Evolutionary conservation across 2,329 filamentous ascomycete genomes (phyloP), one percentile per base, ranked within the genome.

Genomic region (Corynespora cassiicola): DNA sequence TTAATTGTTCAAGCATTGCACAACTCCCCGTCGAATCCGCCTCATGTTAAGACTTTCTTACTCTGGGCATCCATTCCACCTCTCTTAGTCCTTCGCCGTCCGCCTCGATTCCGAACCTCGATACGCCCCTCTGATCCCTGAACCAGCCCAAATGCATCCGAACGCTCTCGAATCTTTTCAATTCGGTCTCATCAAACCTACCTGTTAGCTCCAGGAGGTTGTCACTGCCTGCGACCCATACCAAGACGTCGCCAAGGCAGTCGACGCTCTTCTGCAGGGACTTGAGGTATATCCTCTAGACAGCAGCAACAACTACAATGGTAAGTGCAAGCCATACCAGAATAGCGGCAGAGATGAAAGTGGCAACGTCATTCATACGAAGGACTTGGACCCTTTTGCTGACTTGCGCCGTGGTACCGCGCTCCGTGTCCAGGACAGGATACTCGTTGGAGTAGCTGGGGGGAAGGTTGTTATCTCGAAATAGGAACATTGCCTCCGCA

Each of bases 141-240:
- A 35, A 40, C 37, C 31, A 40, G 3, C 37, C 37, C 17, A 40
- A 15, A n/a, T n/a, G n/a, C n/a, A n/a, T n/a, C n/a, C n/a, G n/a
- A n/a, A n/a, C n/a, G n/a, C n/a, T n/a, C n/a, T n/a, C n/a, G n/a
- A n/a, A n/a, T 5, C 21, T 12, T 9, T 30, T 34, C 6, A 28
- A 11, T 5, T 29, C 24, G 3, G 8, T 29, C n/a, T 29, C 25
- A 8, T 40, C 30, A n/a, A n/a, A n/a, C n/a, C n/a, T n/a, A n/a
- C n/a, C n/a, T n/a, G n/a, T n/a, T n/a, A n/a, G n/a, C 16, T 34
- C 19, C 11, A 31, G 11, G 4, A 40, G 8, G 12, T 9, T n/a
- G n/a, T 29, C 18, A 30, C 37, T 40, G 10, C 31, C 31, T 4
- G 30, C 31, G 10, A 40, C 23, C 3, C 29, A 16, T 8, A 28